phyloP scores from a whole-genome alignment of 139 green algal species.

The Tetraselmis chui region DNA sequence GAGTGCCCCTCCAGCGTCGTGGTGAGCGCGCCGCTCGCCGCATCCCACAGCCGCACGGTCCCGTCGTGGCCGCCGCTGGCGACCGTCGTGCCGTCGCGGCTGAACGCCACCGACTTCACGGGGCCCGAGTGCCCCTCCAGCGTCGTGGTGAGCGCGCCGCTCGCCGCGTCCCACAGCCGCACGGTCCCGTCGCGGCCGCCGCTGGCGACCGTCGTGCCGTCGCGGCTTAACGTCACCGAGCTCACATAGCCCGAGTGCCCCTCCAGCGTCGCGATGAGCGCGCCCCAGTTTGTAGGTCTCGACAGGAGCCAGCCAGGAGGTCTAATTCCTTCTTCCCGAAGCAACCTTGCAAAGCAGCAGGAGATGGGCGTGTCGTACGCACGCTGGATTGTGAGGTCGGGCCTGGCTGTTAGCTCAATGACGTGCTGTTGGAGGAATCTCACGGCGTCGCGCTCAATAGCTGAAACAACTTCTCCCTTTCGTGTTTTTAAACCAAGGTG shows the following conservation, averaged over 20 bases:
- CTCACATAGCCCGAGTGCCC: conserved; percentile 3
- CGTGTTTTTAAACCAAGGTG: background rate
- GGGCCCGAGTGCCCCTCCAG: conserved; percentile 7
- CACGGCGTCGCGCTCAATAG: background rate
- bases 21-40: conserved; percentile 2
- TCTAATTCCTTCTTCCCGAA: background rate
- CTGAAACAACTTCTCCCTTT: background rate
- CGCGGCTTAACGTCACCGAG: conserved; percentile 8
- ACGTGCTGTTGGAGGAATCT: background rate
- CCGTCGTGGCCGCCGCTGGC: conserved; percentile 10
- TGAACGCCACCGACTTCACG: background rate
- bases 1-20: background rate
- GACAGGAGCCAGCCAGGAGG: background rate
- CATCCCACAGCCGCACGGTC: conserved; percentile 12
- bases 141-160: background rate
- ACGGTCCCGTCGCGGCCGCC: conserved; percentile 10
- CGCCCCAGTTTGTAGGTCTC: background rate
- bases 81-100: conserved; percentile 1
- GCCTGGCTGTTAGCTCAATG: background rate
- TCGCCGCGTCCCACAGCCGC: conserved; percentile 9
- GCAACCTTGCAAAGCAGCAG: background rate
- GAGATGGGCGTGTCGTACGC: background rate
- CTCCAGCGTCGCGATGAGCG: background rate
- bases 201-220: conserved; percentile 5
- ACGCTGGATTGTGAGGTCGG: background rate